Percentiles rank a stretch among this genome's conserved stretches.
phyloP scores from a whole-genome alignment of 1,284 basidiomycete species.

The Psilocybe mexicana region DNA sequence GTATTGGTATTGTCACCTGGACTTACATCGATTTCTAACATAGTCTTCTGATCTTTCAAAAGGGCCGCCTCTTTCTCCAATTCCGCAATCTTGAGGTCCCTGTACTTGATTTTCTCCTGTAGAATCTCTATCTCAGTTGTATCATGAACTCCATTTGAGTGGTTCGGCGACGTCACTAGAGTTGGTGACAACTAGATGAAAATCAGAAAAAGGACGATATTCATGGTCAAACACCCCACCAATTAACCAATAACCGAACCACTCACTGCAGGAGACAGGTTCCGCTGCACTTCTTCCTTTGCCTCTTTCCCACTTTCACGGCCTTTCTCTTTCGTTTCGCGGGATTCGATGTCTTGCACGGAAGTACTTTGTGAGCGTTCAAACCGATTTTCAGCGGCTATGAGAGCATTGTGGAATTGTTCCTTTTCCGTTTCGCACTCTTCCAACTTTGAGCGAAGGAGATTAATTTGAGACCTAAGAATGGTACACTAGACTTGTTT shows the following conservation, averaged over 20 bases:
- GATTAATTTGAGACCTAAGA: constrained; percentile 60
- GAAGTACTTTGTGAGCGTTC: constrained; percentile 73
- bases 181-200: constrained; percentile 34
- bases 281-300: constrained; percentile 50
- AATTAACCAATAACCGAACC: constrained; percentile 54
- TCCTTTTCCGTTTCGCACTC: constrained; percentile 58
- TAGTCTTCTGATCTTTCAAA: constrained; percentile 42
- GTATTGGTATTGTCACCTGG: background rate
- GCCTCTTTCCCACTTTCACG: constrained; percentile 37
- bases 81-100: constrained; percentile 45
- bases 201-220: constrained; percentile 43
- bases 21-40: constrained; percentile 48
- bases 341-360: constrained; percentile 46
- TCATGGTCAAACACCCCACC: constrained; percentile 58
- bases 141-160: constrained; percentile 33
- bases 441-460: constrained; percentile 58
- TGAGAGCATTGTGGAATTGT: constrained; percentile 56
- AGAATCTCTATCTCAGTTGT: constrained; percentile 33
- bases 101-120: constrained; percentile 37
- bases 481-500: constrained; percentile 47
- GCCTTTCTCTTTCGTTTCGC: constrained; percentile 21
- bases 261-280: constrained; percentile 66
- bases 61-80: constrained; percentile 45
- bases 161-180: constrained; percentile 23
- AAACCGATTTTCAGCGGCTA: constrained; percentile 66